Base-by-base conservation (phyloP, 2,329 filamentous ascomycete species). In the Basipetospora chlamydospora region DNA sequence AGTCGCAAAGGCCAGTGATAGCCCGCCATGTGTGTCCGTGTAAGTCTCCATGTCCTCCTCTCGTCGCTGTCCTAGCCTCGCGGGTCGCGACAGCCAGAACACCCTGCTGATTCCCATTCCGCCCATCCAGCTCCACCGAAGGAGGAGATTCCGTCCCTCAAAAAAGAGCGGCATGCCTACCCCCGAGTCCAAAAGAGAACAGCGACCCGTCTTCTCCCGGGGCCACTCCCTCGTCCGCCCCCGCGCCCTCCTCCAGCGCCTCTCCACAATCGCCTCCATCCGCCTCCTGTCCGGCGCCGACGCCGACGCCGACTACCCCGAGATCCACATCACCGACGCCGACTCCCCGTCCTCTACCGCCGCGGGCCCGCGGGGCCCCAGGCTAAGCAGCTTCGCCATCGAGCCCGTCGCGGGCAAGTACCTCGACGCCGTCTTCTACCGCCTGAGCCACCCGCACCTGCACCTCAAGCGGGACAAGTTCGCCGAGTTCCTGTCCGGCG, bases 221-320 rank as follows among this genome's bases (percentile, higher is more conserved):
- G 20, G 35, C 28, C 23, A 28, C 28, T 31, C 29, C 3, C 26
- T 25, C 18, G 26, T 33, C 13, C 28, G 28, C 15, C 35, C 28
- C 4, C 28, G 35, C 23, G 29, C 35, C 20, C 23, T 38, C 29
- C 23, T 38, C 9, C 21, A 32, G 17, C 35, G 35, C 22, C 35
- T 38, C n/a, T 38, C 35, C 8, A 38, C 35, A n/a, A 38, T 38
- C 3, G 35, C 35, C 28, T 38, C 35, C 16, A 8, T 38, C 29
- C 22, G 28, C 17, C 18, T 38, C 35, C n/a, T 26, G 10, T n/a
- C 17, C 10, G 35, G 30, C 26, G 30, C 8, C 29, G 28, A 33
- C 20, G 29, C n/a, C 10, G 26, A 13, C 22, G 26, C 26, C 22
- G 29, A 15, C 8, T 38, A 13, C 9, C 30, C 35, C 2, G 29